Evolutionary conservation across 2,329 filamentous ascomycete species (phyloP).

Genomic region (Xylariaceae sp.): DNA sequence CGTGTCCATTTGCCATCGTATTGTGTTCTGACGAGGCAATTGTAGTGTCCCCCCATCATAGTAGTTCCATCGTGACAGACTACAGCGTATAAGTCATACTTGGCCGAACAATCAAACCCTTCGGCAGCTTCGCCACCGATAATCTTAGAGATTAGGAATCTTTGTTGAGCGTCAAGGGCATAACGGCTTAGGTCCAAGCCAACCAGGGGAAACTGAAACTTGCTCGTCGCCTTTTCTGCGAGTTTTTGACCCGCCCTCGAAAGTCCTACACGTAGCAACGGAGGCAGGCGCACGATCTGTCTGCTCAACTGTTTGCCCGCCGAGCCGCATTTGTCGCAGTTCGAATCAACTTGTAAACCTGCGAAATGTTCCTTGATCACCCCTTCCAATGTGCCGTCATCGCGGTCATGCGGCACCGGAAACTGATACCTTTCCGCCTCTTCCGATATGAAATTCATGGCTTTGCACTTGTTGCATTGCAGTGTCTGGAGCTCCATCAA

Average conservation of each 20-base stretch:
- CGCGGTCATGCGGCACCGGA: neutral
- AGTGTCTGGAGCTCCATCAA: slow-evolving; percentile 60
- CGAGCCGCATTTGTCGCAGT: slow-evolving; percentile 11
- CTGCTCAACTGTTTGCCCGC: slow-evolving; percentile 8
- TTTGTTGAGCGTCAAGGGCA: slow-evolving; percentile 15
- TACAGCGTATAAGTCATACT: slow-evolving; percentile 83
- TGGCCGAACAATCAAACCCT: slow-evolving; percentile 39
- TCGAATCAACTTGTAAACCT: neutral
- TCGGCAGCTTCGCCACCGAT: slow-evolving; percentile 44
- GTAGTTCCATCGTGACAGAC: slow-evolving; percentile 68
- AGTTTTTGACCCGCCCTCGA: slow-evolving; percentile 32
- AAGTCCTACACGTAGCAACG: slow-evolving; percentile 67
- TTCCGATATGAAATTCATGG: slow-evolving; percentile 3
- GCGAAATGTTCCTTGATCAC: slow-evolving; percentile 4
- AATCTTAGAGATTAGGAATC: slow-evolving; percentile 13
- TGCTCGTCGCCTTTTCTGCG: slow-evolving; percentile 62
- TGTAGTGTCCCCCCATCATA: slow-evolving; percentile 74
- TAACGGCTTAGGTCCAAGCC: slow-evolving; percentile 53
- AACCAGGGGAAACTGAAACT: slow-evolving; percentile 71
- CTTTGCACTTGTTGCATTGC: slow-evolving; percentile 55
- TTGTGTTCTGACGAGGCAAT: slow-evolving; percentile 58
- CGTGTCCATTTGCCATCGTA: slow-evolving; percentile 45
- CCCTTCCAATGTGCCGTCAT: slow-evolving; percentile 2
- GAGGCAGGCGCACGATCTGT: slow-evolving; percentile 36
- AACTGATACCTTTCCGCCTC: slow-evolving; percentile 12